phyloP scores from a whole-genome alignment of 2,329 filamentous ascomycete genomes.

The Monosporascus ibericus region DNA sequence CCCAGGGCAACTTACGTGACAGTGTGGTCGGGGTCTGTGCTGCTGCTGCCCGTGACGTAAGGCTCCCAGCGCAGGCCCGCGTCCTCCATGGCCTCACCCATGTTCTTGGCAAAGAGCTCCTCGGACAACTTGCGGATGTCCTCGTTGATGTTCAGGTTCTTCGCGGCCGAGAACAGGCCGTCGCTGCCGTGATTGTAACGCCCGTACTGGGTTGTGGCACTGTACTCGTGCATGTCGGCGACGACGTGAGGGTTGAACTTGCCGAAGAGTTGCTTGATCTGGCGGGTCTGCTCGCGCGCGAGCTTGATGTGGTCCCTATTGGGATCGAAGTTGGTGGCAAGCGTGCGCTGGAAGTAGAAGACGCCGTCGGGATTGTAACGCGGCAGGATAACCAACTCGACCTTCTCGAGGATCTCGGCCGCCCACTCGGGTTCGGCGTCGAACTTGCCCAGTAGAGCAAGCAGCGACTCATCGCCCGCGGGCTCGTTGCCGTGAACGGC shows the following conservation, averaged over 20 bases:
- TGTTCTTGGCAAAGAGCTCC: constrained; percentile 18
- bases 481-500: constrained; percentile 23
- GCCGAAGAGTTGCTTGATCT: constrained; percentile 23
- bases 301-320: constrained; percentile 26
- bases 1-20: too few species aligned
- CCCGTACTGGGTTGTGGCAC: constrained; percentile 16
- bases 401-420: constrained; percentile 13
- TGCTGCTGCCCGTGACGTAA: constrained; percentile 21
- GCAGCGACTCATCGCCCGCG: constrained; percentile 19
- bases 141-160: constrained; percentile 23
- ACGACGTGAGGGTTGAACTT: constrained; percentile 24
- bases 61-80: constrained; percentile 27
- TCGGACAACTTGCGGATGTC: constrained; percentile 23
- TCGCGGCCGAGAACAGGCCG: constrained; percentile 21
- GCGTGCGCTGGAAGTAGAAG: constrained; percentile 20
- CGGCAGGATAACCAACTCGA: constrained; percentile 19
- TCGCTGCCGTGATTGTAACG: constrained; percentile 25
- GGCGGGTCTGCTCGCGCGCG: constrained; percentile 20
- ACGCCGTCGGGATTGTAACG: constrained; percentile 23
- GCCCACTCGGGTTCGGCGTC: constrained; percentile 17
- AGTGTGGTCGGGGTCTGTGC: too few species aligned
- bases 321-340: constrained; percentile 21
- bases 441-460: constrained; percentile 20
- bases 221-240: constrained; percentile 29
- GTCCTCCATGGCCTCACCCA: constrained; percentile 18